These are phyloP conservation scores for Cyclostephanos tholiformis DNA, from an alignment of 108 stramenopile species.

Conservation along the genomic window DNA sequence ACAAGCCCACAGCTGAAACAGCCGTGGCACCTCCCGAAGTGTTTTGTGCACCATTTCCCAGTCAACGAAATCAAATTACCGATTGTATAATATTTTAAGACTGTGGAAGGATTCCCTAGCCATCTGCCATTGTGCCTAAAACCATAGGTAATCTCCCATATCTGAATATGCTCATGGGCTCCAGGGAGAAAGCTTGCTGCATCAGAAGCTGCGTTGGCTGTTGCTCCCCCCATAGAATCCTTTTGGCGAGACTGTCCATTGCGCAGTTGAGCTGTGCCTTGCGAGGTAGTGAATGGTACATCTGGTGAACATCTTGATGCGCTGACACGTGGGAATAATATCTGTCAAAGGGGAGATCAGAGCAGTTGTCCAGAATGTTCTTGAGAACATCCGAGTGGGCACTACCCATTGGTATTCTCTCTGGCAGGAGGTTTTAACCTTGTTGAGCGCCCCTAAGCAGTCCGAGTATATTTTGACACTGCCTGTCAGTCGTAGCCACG, in stretches of 20 bases:
- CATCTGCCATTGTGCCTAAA: too few species aligned
- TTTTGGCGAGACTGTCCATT: background rate
- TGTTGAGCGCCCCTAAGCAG: slow-evolving; percentile 19
- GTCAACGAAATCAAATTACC: background rate
- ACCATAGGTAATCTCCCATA: background rate
- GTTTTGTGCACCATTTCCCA: slow-evolving; percentile 7
- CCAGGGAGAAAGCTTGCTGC: slow-evolving; percentile 19
- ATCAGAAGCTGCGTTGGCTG: background rate
- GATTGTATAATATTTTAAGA: background rate
- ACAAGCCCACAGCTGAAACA: slow-evolving; percentile 12
- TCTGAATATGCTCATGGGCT: slow-evolving; percentile 18
- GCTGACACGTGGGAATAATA: slow-evolving; percentile 9
- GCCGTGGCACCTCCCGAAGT: too few species aligned
- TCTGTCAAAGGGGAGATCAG: slow-evolving; percentile 8
- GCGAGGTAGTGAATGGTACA: background rate
- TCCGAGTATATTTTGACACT: slow-evolving; percentile 3
- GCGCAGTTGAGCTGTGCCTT: slow-evolving; percentile 13
- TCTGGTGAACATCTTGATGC: slow-evolving; percentile 16
- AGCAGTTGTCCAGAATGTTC: slow-evolving; percentile 15
- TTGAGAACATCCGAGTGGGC: slow-evolving; percentile 25
- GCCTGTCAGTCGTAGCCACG: background rate
- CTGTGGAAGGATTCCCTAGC: background rate
- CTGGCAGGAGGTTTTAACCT: background rate
- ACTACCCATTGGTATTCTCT: slow-evolving; percentile 3
- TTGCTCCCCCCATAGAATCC: background rate